A percentile compares a stretch with the other conserved stretches of the same genome.
phyloP scores from a whole-genome alignment of 1,139 yeast species.

The Kurtzmaniella quercitrusa region DNA sequence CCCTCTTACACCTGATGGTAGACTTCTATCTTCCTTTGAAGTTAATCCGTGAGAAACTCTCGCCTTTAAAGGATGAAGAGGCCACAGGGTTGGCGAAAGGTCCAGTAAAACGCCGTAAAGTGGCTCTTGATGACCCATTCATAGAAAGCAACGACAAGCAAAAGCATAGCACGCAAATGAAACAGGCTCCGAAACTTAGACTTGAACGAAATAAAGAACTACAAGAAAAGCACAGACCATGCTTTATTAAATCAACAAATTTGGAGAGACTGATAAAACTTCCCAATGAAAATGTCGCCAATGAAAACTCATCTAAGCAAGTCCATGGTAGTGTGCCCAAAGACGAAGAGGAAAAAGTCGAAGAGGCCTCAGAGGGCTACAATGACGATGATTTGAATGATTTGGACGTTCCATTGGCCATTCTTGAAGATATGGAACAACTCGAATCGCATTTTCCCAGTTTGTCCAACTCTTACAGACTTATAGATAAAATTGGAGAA shows the following conservation, averaged over 20 bases:
- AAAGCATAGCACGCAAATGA: not conserved
- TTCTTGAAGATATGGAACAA: conserved; percentile 62
- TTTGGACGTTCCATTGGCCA: conserved; percentile 46
- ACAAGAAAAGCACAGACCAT: not conserved
- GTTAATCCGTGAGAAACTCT: conserved; percentile 16
- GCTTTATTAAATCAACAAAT: conserved; percentile 5
- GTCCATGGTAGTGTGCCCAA: not conserved
- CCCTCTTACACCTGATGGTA: conserved; percentile 3
- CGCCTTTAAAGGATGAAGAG: conserved; percentile 13
- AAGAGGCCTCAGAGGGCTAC: not conserved
- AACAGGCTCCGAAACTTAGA: not conserved
- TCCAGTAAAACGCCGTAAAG: conserved; percentile 7
- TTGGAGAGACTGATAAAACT: conserved; percentile 1
- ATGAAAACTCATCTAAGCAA: too few species aligned
- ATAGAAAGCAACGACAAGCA: conserved; percentile 15
- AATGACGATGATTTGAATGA: conserved; percentile 14
- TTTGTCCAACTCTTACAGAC: conserved; percentile 54
- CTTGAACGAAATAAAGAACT: not conserved
- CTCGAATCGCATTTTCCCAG: conserved; percentile 63
- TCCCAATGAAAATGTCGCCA: not conserved
- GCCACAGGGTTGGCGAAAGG: conserved; percentile 7
- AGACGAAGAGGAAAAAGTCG: not conserved
- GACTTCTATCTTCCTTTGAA: conserved; percentile 10
- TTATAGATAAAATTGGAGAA: conserved; percentile 87
- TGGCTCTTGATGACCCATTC: conserved; percentile 27